Percentiles rank a stretch among this genome's conserved stretches.
Conservation (phyloP, 139 green algal species). For the Micractinium sp. region DNA sequence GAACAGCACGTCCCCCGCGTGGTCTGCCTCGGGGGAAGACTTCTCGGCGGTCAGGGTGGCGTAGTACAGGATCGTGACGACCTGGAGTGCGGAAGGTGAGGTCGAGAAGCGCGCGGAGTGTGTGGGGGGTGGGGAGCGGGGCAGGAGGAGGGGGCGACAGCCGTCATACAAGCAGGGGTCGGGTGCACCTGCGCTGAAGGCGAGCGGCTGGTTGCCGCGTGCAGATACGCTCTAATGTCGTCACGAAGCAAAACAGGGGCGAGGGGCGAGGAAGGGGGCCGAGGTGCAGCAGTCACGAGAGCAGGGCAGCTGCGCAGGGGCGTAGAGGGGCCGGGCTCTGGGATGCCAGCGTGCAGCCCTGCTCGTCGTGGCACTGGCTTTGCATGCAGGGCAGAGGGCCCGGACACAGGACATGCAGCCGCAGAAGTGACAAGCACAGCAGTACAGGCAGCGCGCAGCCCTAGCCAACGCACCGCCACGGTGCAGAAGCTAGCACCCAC, state of each 20-base stretch:
- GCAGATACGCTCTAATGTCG: too few species aligned
- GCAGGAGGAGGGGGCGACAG: not conserved
- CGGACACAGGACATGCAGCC: too few species aligned
- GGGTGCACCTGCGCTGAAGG: not conserved
- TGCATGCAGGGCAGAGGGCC: too few species aligned
- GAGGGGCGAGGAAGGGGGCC: too few species aligned
- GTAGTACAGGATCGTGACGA: not conserved
- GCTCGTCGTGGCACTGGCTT: too few species aligned
- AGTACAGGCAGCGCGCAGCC: conserved; percentile 66
- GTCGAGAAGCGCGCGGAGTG: not conserved
- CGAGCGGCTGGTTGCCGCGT: too few species aligned
- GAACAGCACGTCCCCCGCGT: conserved; percentile 1
- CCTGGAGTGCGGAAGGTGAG: not conserved
- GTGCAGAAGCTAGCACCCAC: conserved; percentile 21
- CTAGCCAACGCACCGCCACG: conserved; percentile 54
- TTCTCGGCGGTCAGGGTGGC: not conserved
- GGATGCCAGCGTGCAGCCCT: too few species aligned
- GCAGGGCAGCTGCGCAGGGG: too few species aligned
- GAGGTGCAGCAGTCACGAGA: too few species aligned
- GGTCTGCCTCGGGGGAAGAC: not conserved
- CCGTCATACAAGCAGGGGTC: not conserved
- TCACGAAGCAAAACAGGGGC: too few species aligned
- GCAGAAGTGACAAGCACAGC: not conserved
- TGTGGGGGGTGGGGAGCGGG: not conserved
- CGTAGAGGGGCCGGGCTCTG: too few species aligned